Conservation (phyloP, 805 yeast species). For the Wickerhamomyces ciferrii region DNA sequence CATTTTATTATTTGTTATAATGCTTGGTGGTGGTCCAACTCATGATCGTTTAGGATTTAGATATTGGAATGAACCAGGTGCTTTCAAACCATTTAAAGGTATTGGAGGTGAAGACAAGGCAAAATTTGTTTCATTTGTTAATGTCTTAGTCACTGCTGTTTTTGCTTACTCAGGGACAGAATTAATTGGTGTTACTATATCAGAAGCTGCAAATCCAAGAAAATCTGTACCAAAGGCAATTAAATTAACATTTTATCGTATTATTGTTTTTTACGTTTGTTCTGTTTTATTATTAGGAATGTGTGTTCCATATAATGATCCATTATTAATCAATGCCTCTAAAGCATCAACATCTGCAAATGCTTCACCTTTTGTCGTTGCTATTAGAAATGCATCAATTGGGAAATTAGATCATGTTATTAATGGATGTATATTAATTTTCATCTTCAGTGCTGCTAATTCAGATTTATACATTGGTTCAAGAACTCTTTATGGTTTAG, state of each 20-base stretch:
- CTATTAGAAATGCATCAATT: conserved; percentile 63
- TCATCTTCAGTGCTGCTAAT: conserved; percentile 79
- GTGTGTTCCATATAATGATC: conserved; percentile 59
- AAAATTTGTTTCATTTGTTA: conserved; percentile 53
- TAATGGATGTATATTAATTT: conserved; percentile 71
- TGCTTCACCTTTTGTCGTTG: conserved; percentile 84
- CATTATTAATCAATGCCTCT: conserved; percentile 40
- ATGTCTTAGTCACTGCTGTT: conserved; percentile 61
- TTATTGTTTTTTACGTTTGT: conserved; percentile 55
- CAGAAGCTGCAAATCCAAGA: conserved; percentile 69
- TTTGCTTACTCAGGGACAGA: conserved; percentile 73
- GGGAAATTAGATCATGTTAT: conserved; percentile 66
- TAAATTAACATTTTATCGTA: conserved; percentile 64
- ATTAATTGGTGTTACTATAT: conserved; percentile 65
- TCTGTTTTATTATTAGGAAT: conserved; percentile 62
- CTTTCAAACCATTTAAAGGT: conserved; percentile 42
- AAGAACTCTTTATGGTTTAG: conserved; percentile 66
- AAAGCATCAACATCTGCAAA: conserved; percentile 50
- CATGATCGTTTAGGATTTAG: conserved; percentile 72
- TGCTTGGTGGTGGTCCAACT: conserved; percentile 75
- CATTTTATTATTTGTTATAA: conserved; percentile 53
- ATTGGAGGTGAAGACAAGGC: conserved; percentile 41
- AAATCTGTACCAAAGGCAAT: conserved; percentile 67
- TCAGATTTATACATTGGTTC: conserved; percentile 76
- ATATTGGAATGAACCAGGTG: conserved; percentile 68